Evolutionary conservation across 2,329 filamentous ascomycete species (phyloP).

Genomic region (Talaromyces islandicus): DNA sequence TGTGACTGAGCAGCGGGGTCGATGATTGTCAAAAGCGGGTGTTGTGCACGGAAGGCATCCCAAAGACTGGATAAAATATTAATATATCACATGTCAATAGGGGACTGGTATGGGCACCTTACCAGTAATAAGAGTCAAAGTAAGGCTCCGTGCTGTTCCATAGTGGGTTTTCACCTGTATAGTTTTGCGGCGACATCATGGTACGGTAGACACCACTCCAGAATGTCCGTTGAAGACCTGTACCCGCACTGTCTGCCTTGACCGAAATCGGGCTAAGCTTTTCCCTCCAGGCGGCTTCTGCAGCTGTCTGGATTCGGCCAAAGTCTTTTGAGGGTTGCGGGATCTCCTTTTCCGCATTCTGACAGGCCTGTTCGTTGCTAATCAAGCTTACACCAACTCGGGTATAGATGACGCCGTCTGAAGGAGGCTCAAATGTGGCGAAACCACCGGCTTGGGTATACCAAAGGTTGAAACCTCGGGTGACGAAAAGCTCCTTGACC

Average conservation of each 20-base stretch:
- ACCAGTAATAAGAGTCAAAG: slow-evolving; percentile 70
- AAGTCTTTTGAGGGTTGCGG: slow-evolving; percentile 42
- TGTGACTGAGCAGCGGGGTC: slow-evolving; percentile 57
- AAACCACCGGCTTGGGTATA: slow-evolving; percentile 56
- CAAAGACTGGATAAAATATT: slow-evolving; percentile 45
- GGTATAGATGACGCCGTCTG: slow-evolving; percentile 47
- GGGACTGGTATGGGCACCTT: slow-evolving; percentile 9
- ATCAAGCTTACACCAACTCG: slow-evolving; percentile 64
- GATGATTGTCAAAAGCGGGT: slow-evolving; percentile 62
- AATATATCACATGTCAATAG: neutral
- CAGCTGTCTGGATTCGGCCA: slow-evolving; percentile 25
- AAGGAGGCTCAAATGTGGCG: slow-evolving; percentile 50
- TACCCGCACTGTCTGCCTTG: slow-evolving; percentile 49
- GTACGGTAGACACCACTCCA: slow-evolving; percentile 65
- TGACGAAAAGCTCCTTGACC: slow-evolving; percentile 48
- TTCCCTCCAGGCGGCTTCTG: slow-evolving; percentile 49
- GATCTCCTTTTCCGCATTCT: slow-evolving; percentile 60
- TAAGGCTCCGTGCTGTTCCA: slow-evolving; percentile 63
- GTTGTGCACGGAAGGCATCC: slow-evolving; percentile 63
- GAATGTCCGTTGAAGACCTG: slow-evolving; percentile 44
- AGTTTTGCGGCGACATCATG: slow-evolving; percentile 67
- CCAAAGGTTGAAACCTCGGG: slow-evolving; percentile 49
- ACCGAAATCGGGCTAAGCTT: slow-evolving; percentile 50
- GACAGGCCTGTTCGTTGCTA: slow-evolving; percentile 57
- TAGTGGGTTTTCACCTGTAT: slow-evolving; percentile 64